Evolutionary conservation across 192 early-diverging fungal genomes (phyloP), one percentile per base, ranked within the genome.

Genomic region (Ambispora gerdemannii): DNA sequence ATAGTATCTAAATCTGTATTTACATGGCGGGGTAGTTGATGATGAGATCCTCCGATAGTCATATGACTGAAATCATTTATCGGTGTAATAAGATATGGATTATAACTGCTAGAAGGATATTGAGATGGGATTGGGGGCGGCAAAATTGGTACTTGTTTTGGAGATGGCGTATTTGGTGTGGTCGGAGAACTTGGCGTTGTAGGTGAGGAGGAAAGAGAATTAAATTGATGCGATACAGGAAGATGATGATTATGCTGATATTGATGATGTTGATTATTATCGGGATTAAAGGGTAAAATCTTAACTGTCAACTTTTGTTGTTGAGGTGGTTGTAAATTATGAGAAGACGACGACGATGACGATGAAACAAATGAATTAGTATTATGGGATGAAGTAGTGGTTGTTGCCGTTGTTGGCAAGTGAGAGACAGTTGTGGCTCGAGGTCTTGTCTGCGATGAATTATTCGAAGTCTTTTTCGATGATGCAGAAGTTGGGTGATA

Each of bases 301-400:
- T 67, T 67, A 19, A 67, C 31, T 67, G 65, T n/a, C n/a, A n/a
- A n/a, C n/a, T n/a, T n/a, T n/a, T n/a, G 50, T 2, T 43, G 65
- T 22, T 38, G 65, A 20, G 28, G 10, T 11, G 4, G 13, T 32
- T 34, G 20, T 20, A 38, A 31, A 56, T 38, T 20, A 2, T 56
- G 51, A 3, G 33, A n/a, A 7, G 28, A 32, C 32, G 17, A 33
- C n/a, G 20, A 32, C n/a, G 6, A 32, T 32, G 13, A 20, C 20
- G 19, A 4, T 22, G 10, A 25, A 17, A 3, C 24, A 36, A n/a
- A 27, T 25, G 13, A 20, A 50, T 15, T 49, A 19, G 17, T 19
- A 6, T 27, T 47, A 33, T 3, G 34, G 33, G 15, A 3, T 25
- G 20, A 11, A 30, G 55, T 4, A 2, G 55, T 58, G 13, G 6